Percentiles rank a stretch among this genome's conserved stretches.
phyloP scores from a whole-genome alignment of 2,329 filamentous ascomycete species.

The Graphilbum fragrans region DNA sequence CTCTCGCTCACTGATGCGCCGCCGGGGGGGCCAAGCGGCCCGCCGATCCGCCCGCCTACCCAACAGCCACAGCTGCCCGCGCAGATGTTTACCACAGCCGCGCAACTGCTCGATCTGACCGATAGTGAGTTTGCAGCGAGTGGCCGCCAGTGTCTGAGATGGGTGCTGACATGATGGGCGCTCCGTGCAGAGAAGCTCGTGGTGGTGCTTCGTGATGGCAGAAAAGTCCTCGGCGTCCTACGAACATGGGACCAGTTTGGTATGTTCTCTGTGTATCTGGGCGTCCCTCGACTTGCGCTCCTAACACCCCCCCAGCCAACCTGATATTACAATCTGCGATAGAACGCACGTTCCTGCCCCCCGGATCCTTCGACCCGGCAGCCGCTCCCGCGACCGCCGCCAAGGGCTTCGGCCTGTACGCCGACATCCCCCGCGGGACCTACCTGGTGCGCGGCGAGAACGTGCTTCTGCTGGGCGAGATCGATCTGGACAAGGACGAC shows the following conservation, averaged over 20 bases:
- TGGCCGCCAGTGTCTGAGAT: not conserved
- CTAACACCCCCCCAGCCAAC: conserved; percentile 50
- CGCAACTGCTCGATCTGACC: conserved; percentile 88
- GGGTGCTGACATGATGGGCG: not conserved
- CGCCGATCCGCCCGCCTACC: conserved; percentile 24
- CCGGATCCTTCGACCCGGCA: conserved; percentile 25
- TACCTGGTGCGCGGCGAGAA: conserved; percentile 95
- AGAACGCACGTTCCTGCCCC: conserved; percentile 67
- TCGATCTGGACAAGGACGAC: conserved; percentile 94
- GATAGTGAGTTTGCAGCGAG: conserved; percentile 68
- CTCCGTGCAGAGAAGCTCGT: conserved; percentile 72
- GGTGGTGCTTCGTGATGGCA: conserved; percentile 79
- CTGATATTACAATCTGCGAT: conserved; percentile 86
- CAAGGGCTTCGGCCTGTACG: conserved; percentile 48
- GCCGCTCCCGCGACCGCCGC: conserved; percentile 17
- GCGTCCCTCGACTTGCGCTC: not conserved
- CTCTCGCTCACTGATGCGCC: conserved; percentile 18
- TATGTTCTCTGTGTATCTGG: conserved; percentile 26
- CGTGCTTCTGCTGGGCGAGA: conserved; percentile 88
- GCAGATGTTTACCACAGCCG: conserved; percentile 97
- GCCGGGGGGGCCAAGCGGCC: conserved; percentile 15
- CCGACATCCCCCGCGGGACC: conserved; percentile 74
- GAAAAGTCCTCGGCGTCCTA: conserved; percentile 85
- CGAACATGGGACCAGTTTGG: conserved; percentile 97
- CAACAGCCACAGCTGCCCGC: conserved; percentile 58